A percentile compares a stretch with the other conserved stretches of the same genome.
phyloP scores from a whole-genome alignment of 2,329 filamentous ascomycete genomes.

The Neofusicoccum kwambonambiense region DNA sequence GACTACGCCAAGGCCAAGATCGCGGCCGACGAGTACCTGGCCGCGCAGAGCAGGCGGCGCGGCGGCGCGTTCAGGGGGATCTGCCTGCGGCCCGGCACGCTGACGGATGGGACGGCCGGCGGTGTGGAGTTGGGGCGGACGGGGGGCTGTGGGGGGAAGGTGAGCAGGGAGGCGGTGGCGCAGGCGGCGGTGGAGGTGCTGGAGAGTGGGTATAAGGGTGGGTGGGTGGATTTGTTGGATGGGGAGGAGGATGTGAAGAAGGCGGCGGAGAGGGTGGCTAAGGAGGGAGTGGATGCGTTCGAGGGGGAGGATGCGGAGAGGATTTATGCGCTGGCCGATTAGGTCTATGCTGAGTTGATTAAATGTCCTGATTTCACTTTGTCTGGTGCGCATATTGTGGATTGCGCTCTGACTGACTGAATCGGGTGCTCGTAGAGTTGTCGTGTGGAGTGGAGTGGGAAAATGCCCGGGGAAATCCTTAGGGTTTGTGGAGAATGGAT shows the following conservation, averaged over 20 bases:
- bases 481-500: too few species aligned
- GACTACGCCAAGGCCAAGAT: conserved; percentile 56
- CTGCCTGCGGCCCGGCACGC: conserved; percentile 49
- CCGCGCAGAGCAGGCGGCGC: conserved; percentile 40
- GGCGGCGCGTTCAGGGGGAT: conserved; percentile 48
- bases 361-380: too few species aligned
- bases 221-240: conserved; percentile 56
- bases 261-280: conserved; percentile 48
- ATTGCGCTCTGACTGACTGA: too few species aligned
- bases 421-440: too few species aligned
- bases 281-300: conserved; percentile 46
- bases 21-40: conserved; percentile 56
- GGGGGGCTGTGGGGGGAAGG: conserved; percentile 35
- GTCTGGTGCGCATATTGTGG: too few species aligned
- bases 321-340: conserved; percentile 29
- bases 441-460: too few species aligned
- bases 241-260: conserved; percentile 48
- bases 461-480: too few species aligned
- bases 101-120: conserved; percentile 49
- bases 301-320: conserved; percentile 52
- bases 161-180: conserved; percentile 53
- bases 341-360: too few species aligned
- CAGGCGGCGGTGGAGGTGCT: conserved; percentile 50
- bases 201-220: conserved; percentile 48
- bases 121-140: conserved; percentile 52